Percentiles rank a stretch among this genome's conserved stretches.
Evolutionary conservation across 192 early-diverging fungal species (phyloP).

Genomic region (Dissophora globulifera): DNA sequence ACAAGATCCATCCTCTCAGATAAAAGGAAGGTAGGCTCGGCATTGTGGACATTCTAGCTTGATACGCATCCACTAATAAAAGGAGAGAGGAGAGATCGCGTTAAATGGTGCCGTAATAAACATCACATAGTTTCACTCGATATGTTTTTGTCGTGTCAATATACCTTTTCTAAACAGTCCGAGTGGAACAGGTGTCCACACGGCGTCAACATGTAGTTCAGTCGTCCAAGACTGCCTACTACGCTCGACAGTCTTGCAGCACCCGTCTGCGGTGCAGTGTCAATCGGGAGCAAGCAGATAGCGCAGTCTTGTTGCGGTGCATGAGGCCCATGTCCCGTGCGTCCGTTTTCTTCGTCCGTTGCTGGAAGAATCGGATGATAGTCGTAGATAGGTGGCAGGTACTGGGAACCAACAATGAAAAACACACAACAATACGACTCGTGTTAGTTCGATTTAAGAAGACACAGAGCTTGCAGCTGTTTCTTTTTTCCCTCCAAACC

Average conservation of each 20-base stretch:
- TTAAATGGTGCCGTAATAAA: too few species aligned
- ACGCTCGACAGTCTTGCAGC: conserved; percentile 50
- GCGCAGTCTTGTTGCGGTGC: conserved; percentile 64
- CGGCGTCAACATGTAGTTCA: conserved; percentile 80
- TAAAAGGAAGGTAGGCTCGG: conserved; percentile 64
- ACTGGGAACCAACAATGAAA: too few species aligned
- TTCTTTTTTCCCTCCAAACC: too few species aligned
- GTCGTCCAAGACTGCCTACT: conserved; percentile 56
- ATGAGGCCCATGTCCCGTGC: conserved; percentile 11
- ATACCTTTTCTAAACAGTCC: conserved; percentile 73
- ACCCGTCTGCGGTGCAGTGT: conserved; percentile 44
- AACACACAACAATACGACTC: not conserved
- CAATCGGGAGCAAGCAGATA: conserved; percentile 71
- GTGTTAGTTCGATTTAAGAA: too few species aligned
- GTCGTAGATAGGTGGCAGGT: conserved; percentile 73
- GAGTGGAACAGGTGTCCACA: conserved; percentile 84
- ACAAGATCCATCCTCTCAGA: not conserved
- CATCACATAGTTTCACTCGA: too few species aligned
- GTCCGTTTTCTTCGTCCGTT: conserved; percentile 57
- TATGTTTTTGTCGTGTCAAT: not conserved
- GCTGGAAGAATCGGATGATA: conserved; percentile 72
- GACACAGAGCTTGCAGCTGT: too few species aligned
- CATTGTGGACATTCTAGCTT: conserved; percentile 83
- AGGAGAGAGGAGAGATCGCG: too few species aligned
- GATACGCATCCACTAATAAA: conserved; percentile 82